These are phyloP conservation scores for Plenodomus biglobosus DNA, from an alignment of 2,329 filamentous ascomycete species.

Conservation along the genomic window DNA sequence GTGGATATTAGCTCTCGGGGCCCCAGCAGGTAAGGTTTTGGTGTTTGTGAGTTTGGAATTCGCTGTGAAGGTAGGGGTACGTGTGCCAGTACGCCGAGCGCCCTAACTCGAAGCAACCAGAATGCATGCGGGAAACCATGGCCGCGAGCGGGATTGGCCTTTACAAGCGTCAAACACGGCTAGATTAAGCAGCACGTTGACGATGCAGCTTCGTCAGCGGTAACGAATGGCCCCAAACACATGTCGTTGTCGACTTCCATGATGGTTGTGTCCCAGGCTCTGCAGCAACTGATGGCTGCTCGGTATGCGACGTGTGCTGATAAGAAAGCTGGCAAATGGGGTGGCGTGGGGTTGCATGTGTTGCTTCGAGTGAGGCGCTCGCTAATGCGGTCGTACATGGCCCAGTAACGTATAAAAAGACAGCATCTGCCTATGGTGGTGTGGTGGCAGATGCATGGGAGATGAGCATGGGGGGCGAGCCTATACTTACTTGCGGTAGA, in stretches of 20 bases:
- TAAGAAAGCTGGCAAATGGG: slow-evolving; percentile 41
- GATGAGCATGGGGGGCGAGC: slow-evolving; percentile 13
- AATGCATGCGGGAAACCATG: slow-evolving; percentile 11
- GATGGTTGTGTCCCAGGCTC: slow-evolving; percentile 23
- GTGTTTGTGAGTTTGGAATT: background rate
- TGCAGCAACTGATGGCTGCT: slow-evolving; percentile 31
- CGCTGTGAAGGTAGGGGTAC: background rate
- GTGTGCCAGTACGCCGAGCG: background rate
- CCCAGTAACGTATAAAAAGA: slow-evolving; percentile 18
- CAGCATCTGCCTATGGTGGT: slow-evolving; percentile 11
- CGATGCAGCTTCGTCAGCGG: slow-evolving; percentile 24
- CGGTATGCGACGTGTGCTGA: slow-evolving; percentile 28
- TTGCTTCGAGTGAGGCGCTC: slow-evolving; percentile 13
- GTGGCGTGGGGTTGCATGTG: slow-evolving; percentile 30
- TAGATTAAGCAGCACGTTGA: slow-evolving; percentile 14
- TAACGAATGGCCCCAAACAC: slow-evolving; percentile 12
- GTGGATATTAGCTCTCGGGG: slow-evolving; percentile 16
- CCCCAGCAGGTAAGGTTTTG: background rate
- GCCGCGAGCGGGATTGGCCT: slow-evolving; percentile 6
- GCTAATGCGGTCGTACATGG: slow-evolving; percentile 23
- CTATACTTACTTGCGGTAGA: slow-evolving; percentile 33
- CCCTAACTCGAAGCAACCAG: slow-evolving; percentile 24
- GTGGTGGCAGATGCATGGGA: slow-evolving; percentile 17
- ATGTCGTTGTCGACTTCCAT: slow-evolving; percentile 23
- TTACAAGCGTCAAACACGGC: slow-evolving; percentile 12